phyloP scores from a whole-genome alignment of 768 basidiomycete species.

The Amanita pseudoporphyria region DNA sequence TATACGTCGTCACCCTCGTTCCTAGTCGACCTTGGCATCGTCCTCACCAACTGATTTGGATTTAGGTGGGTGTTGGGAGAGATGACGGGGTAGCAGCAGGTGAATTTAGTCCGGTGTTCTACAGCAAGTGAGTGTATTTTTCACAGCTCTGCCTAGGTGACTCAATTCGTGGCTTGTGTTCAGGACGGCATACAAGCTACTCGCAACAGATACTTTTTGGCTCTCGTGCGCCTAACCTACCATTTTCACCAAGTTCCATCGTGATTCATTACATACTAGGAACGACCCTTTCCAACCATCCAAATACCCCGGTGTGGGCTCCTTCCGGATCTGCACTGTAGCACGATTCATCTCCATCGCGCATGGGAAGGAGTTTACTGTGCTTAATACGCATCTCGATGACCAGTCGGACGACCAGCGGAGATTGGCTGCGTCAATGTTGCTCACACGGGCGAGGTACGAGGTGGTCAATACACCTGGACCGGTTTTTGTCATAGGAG shows the following conservation, averaged over 20 bases:
- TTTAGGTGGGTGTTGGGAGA: conserved; percentile 52
- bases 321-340: conserved; percentile 37
- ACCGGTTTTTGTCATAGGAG: conserved; percentile 41
- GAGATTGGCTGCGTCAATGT: conserved; percentile 39
- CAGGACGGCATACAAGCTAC: conserved; percentile 25
- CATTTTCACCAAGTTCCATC: neutral
- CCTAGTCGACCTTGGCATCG: neutral
- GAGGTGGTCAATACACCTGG: conserved; percentile 30
- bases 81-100: conserved; percentile 46
- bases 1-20: neutral
- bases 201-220: conserved; percentile 44
- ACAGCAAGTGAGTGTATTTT: conserved; percentile 30
- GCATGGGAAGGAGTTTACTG: conserved; percentile 21
- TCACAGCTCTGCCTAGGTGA: too few species aligned
- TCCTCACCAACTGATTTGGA: neutral
- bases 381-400: conserved; percentile 48
- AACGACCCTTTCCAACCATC: conserved; percentile 40
- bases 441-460: conserved; percentile 38
- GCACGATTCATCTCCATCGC: conserved; percentile 24
- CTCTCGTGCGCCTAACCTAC: conserved; percentile 30
- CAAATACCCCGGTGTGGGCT: conserved; percentile 40
- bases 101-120: conserved; percentile 58
- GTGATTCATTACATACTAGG: conserved; percentile 14
- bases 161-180: too few species aligned
- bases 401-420: conserved; percentile 43